Percentiles rank a stretch among this genome's conserved stretches.
Conservation (phyloP, 2,329 filamentous ascomycete species). For the Talaromyces funiculosus region DNA sequence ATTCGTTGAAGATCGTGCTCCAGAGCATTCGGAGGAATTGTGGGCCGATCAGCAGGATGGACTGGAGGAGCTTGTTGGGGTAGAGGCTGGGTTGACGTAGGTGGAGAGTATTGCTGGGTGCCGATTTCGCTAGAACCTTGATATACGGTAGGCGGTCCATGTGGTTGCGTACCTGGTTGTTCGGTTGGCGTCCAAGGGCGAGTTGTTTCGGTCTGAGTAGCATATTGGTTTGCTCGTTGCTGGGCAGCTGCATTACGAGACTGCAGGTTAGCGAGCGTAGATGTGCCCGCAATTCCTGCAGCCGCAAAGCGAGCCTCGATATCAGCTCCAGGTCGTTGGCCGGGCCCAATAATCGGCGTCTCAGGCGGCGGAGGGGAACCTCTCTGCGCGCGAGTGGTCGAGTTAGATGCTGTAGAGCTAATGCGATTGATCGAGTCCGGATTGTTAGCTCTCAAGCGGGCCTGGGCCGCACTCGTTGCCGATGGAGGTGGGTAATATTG, state of each 20-base stretch:
- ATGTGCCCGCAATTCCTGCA: conserved; percentile 80
- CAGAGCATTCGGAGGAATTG: conserved; percentile 62
- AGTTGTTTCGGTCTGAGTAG: conserved; percentile 42
- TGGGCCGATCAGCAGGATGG: not conserved
- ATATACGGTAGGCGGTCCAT: conserved; percentile 86
- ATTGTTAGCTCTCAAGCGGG: conserved; percentile 47
- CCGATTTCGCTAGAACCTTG: conserved; percentile 71
- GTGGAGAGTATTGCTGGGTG: conserved; percentile 31
- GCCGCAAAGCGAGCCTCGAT: conserved; percentile 91
- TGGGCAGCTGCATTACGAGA: conserved; percentile 74
- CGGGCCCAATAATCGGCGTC: conserved; percentile 74
- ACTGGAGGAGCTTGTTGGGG: conserved; percentile 18
- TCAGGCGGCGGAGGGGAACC: conserved; percentile 94
- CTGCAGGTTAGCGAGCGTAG: conserved; percentile 70
- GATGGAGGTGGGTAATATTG: conserved; percentile 57
- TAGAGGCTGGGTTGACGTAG: conserved; percentile 20
- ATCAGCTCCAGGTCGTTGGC: conserved; percentile 64
- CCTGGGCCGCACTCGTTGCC: conserved; percentile 19
- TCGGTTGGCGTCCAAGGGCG: conserved; percentile 96
- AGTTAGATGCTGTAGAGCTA: conserved; percentile 82
- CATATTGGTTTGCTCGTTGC: conserved; percentile 75
- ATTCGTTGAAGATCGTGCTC: conserved; percentile 82
- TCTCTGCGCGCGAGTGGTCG: conserved; percentile 83
- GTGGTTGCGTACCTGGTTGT: conserved; percentile 73
- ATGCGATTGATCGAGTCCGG: conserved; percentile 55